phyloP scores from a whole-genome alignment of 73 alveolate genomes.

The Loxodes magnus region DNA sequence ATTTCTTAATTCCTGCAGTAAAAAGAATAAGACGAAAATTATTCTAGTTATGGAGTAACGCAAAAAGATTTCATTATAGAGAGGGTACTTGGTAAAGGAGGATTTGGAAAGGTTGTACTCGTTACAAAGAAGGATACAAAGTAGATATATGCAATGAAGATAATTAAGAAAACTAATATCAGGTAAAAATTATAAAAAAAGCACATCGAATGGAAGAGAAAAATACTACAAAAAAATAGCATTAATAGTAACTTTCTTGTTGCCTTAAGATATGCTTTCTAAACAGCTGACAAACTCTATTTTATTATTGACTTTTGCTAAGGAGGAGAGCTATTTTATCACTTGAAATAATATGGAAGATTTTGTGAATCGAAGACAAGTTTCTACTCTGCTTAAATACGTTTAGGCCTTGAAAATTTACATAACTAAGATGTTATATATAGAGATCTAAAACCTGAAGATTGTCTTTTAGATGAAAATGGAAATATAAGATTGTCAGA shows the following conservation, averaged over 20 bases:
- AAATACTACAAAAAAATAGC: slow-evolving; percentile 47
- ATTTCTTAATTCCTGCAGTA: too few species aligned
- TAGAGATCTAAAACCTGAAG: slow-evolving; percentile 94
- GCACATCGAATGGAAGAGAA: slow-evolving; percentile 45
- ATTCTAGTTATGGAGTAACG: too few species aligned
- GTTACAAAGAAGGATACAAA: slow-evolving; percentile 52
- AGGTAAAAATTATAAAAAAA: slow-evolving; percentile 15
- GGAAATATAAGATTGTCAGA: slow-evolving; percentile 93
- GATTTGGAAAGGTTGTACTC: slow-evolving; percentile 86
- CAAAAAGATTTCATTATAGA: slow-evolving; percentile 30
- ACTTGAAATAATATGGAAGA: slow-evolving; percentile 50
- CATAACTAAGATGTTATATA: slow-evolving; percentile 78
- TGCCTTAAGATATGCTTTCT: slow-evolving; percentile 77
- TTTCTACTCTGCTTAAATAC: slow-evolving; percentile 85
- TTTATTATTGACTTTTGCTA: slow-evolving; percentile 86
- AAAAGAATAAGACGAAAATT: too few species aligned
- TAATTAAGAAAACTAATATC: slow-evolving; percentile 48
- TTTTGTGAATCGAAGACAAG: slow-evolving; percentile 65
- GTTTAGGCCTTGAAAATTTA: slow-evolving; percentile 72
- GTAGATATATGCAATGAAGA: slow-evolving; percentile 79
- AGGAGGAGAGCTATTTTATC: slow-evolving; percentile 93
- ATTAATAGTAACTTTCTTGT: slow-evolving; percentile 83
- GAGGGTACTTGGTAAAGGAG: slow-evolving; percentile 86
- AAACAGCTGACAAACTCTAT: slow-evolving; percentile 75
- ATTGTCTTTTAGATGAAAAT: slow-evolving; percentile 74